Evolutionary conservation across 164 flowering plant species (phyloP).

Genomic region (Tetracentron sinense): DNA sequence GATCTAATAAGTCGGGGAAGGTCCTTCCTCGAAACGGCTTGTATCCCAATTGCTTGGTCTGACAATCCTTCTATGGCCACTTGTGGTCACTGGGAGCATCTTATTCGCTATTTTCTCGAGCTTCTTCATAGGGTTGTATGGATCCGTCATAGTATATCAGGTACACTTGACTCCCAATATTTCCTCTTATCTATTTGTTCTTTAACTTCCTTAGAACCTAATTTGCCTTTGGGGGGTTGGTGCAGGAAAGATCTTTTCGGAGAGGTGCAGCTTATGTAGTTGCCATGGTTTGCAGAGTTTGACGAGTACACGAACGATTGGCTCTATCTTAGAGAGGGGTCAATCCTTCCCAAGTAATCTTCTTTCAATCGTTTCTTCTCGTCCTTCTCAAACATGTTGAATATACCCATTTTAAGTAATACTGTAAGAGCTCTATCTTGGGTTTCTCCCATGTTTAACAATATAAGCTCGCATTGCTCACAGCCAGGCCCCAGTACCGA

Average conservation of each 20-base stretch:
- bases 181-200: too few relatives aligned
- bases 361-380: conserved; percentile 11
- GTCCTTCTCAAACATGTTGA: conserved; percentile 4
- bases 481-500: conserved; percentile 78
- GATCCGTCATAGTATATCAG: conserved; percentile 44
- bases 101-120: conserved; percentile 64
- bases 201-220: too few relatives aligned
- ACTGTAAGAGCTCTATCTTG: not conserved
- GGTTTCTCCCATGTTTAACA: conserved; percentile 12
- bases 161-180: too few relatives aligned
- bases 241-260: conserved; percentile 77
- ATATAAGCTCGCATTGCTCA: conserved; percentile 23
- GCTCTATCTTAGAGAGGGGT: conserved; percentile 90
- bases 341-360: conserved; percentile 79
- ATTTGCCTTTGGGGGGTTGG: conserved; percentile 16
- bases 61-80: conserved; percentile 88
- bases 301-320: conserved; percentile 96
- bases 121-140: conserved; percentile 77
- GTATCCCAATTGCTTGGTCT: conserved; percentile 93
- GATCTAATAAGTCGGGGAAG: conserved; percentile 89
- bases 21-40: conserved; percentile 93
- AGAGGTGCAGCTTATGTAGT: conserved; percentile 76
- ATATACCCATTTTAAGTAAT: not conserved
- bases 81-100: conserved; percentile 72
- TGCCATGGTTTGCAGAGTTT: conserved; percentile 91